Base-by-base conservation (phyloP, 176 grass and related monocot genomes). In the Aegilops longissima region DNA sequence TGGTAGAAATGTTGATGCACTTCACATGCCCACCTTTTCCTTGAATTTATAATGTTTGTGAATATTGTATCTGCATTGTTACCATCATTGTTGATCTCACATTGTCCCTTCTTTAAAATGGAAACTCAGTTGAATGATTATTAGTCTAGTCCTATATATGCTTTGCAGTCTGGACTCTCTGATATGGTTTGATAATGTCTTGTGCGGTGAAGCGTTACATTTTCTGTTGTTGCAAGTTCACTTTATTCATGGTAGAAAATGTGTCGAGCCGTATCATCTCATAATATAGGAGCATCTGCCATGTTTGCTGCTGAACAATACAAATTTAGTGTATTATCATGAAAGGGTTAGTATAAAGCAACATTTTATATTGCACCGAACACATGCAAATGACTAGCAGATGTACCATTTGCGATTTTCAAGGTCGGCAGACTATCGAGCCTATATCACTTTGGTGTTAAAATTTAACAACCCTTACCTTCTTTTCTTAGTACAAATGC, bases 241-340 rank as follows among this genome's bases (percentile, higher is more conserved):
- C 51, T 73, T 84, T 12, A 29, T 63, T 74, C 69, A 44, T 0
- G 24, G 35, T 82, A 23, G 33, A 74, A 42, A 49, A 83, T 59
- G 67, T 6, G 71, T 39, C 3, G 7, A 56, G 66, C 1, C 40
- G 2, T 66, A 29, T 33, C 44, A 24, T 61, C 54, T 38, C 18
- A 76, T 52, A 52, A 52, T 51, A 30, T 76, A 76, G 73, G 45
- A 76, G 44, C 73, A 52, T 76, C 73, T 76, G 42, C 44, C 45
- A 29, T 52, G 44, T 79, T 61, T 36, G 30, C 20, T 39, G 77
- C 56, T 79, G 54, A 79, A 79, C 30, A 79, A 23, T 12, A 34
- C 56, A 79, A 34, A 31, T 8, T 62, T 79, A 39, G 20, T 18
- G 27, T 76, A 23, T 59, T 78, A 36, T 34, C 61, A 30, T 3